Conservation (phyloP, 176 grass and related monocot genomes). For the Triticum monococcum region DNA sequence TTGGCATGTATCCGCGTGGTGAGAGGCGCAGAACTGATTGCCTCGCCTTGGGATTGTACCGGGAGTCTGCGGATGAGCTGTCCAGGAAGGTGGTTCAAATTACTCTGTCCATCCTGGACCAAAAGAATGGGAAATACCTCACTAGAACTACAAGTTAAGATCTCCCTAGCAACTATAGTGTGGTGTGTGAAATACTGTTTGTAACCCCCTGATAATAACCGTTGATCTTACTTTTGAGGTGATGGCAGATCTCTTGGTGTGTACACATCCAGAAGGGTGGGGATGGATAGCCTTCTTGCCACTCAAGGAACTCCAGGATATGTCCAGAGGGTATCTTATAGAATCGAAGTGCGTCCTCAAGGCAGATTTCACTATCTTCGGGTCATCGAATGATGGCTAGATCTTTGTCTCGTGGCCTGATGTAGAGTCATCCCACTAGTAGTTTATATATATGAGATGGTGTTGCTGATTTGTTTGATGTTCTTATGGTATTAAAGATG, state of each 20-base stretch:
- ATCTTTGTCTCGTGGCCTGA: not conserved
- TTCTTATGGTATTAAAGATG: not conserved
- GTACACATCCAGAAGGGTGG: not conserved
- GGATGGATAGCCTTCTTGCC: not conserved
- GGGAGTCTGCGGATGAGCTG: not conserved
- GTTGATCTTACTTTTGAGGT: not conserved
- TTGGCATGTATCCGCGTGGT: slow-evolving; percentile 14
- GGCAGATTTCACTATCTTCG: not conserved
- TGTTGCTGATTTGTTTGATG: too few species aligned
- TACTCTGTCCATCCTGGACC: not conserved
- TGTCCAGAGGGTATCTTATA: not conserved
- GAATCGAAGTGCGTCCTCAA: not conserved
- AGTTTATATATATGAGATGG: too few species aligned
- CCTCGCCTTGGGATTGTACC: not conserved
- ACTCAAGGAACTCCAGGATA: not conserved
- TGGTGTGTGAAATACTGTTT: too few species aligned
- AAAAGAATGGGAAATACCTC: not conserved
- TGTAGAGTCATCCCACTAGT: not conserved
- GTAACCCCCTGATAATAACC: too few species aligned
- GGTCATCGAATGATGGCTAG: not conserved
- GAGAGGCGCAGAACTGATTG: not conserved
- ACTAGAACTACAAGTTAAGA: too few species aligned
- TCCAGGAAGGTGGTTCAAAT: not conserved
- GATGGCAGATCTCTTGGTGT: not conserved
- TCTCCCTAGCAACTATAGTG: too few species aligned